A percentile compares a stretch with the other conserved stretches of the same genome.
phyloP scores from a whole-genome alignment of 441 rosid species.

The Eruca vesicaria region DNA sequence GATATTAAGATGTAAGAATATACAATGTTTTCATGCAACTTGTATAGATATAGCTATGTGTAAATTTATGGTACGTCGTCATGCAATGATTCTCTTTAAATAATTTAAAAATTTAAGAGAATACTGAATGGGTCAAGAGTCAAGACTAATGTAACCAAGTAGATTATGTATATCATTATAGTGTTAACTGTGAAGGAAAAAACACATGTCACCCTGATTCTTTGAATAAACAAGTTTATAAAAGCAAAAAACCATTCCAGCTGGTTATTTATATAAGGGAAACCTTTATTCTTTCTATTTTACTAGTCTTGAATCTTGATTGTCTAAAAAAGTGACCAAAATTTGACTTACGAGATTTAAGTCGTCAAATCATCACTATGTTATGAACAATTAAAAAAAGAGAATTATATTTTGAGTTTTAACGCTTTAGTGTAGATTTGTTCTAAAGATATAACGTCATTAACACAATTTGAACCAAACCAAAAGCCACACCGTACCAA shows the following conservation, averaged over 20 bases:
- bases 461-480: neutral
- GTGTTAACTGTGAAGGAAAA: neutral
- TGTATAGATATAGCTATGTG: conserved; percentile 14
- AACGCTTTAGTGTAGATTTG: neutral
- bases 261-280: neutral
- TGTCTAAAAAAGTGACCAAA: neutral
- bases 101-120: neutral
- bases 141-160: conserved; percentile 23
- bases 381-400: conserved; percentile 1
- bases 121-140: conserved; percentile 22
- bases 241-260: conserved; percentile 28
- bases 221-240: neutral
- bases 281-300: neutral
- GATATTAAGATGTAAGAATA: neutral
- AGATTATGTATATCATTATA: neutral
- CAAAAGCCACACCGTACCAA: neutral
- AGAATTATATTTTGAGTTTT: neutral
- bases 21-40: conserved; percentile 20
- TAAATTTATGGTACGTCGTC: conserved; percentile 18
- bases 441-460: neutral
- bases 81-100: conserved; percentile 16
- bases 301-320: neutral
- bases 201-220: conserved; percentile 28
- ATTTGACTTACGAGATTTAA: conserved; percentile 11
- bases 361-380: conserved; percentile 4